Conservation (phyloP, 106 monocot species). For the Gastrodia elata region DNA sequence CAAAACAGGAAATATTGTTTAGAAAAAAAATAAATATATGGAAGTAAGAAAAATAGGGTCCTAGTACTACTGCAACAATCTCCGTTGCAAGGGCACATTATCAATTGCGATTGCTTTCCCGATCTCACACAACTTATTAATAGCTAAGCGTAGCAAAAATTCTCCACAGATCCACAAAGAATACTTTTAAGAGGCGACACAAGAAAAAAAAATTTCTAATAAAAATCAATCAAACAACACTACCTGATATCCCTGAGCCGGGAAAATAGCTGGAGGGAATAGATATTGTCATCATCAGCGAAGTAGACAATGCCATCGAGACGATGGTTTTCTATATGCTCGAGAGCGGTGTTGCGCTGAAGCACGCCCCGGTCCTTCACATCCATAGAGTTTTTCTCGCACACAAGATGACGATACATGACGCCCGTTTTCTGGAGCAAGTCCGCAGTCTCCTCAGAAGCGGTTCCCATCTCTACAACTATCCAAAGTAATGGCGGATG, state of each 20-base stretch:
- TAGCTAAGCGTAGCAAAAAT: too few relatives aligned
- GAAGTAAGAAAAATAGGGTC: too few relatives aligned
- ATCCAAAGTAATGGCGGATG: slow-evolving; percentile 64
- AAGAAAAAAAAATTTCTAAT: not conserved
- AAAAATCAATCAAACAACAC: not conserved
- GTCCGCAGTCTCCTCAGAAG: slow-evolving; percentile 55
- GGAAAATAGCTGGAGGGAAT: slow-evolving; percentile 37
- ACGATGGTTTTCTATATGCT: slow-evolving; percentile 32
- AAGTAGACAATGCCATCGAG: slow-evolving; percentile 49
- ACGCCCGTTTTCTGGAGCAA: slow-evolving; percentile 47
- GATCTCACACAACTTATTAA: too few relatives aligned
- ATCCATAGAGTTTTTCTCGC: slow-evolving; percentile 15
- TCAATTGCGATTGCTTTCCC: too few relatives aligned
- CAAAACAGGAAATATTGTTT: too few relatives aligned
- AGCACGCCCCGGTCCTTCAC: slow-evolving; percentile 33
- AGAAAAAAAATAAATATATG: too few relatives aligned
- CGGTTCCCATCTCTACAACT: slow-evolving; percentile 53
- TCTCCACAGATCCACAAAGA: not conserved
- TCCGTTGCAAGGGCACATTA: too few relatives aligned
- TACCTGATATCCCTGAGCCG: slow-evolving; percentile 38
- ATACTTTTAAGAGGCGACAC: not conserved
- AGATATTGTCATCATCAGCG: slow-evolving; percentile 52
- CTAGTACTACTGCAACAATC: too few relatives aligned
- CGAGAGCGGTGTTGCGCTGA: slow-evolving; percentile 46
- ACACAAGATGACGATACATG: slow-evolving; percentile 54